Conservation (phyloP, 2,329 filamentous ascomycete species). For the Calonectria honghensis region DNA sequence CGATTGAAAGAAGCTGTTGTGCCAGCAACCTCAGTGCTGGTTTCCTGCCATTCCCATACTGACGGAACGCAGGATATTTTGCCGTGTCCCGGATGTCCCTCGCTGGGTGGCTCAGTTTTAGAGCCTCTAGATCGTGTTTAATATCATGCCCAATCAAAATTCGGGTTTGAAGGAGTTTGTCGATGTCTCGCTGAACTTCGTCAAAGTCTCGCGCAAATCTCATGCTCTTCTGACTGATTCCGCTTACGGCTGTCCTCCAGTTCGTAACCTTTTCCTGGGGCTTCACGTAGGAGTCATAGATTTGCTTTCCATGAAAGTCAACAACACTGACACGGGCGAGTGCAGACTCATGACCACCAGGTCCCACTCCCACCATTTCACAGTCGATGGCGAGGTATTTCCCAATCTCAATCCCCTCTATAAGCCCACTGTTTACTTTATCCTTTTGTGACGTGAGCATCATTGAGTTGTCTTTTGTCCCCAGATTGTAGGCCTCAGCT, state of each 20-base stretch:
- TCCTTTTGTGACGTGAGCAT: conserved; percentile 68
- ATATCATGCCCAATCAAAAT: conserved; percentile 91
- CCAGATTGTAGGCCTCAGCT: conserved; percentile 77
- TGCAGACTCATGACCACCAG: conserved; percentile 80
- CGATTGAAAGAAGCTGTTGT: conserved; percentile 73
- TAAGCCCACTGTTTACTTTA: conserved; percentile 78
- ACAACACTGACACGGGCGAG: conserved; percentile 93
- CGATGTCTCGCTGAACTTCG: conserved; percentile 84
- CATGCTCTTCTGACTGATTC: conserved; percentile 85
- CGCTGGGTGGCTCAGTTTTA: conserved; percentile 86
- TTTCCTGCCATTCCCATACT: conserved; percentile 79
- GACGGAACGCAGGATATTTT: conserved; percentile 83
- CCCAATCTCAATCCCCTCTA: conserved; percentile 80
- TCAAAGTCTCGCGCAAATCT: conserved; percentile 81
- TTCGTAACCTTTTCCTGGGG: conserved; percentile 88
- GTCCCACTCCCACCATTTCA: conserved; percentile 96
- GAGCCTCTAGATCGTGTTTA: conserved; percentile 84
- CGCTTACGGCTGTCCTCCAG: conserved; percentile 91
- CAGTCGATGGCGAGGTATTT: conserved; percentile 97
- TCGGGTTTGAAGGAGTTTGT: conserved; percentile 79
- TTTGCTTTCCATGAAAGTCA: conserved; percentile 92
- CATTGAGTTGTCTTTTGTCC: conserved; percentile 68
- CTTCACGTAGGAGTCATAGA: conserved; percentile 95
- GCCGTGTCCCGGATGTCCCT: conserved; percentile 90
- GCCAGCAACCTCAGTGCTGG: conserved; percentile 79